Evolutionary conservation across 371 early-diverging fungal genomes (phyloP).

Genomic region (Caulochytrium protostelioides): DNA sequence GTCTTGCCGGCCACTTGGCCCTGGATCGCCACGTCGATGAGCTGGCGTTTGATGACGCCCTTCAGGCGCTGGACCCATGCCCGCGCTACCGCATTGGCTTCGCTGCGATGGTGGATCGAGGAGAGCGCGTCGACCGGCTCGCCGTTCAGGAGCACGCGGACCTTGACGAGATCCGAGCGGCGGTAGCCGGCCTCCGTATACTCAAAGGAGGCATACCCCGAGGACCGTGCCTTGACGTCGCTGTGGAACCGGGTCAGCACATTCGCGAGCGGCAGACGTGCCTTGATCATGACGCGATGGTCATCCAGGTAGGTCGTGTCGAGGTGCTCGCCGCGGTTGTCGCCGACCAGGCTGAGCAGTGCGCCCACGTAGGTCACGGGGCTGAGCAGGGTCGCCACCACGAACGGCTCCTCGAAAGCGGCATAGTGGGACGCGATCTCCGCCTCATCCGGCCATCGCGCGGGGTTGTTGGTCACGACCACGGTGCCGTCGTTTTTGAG

Average conservation of each 20-base stretch:
- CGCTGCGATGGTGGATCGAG: constrained; percentile 57
- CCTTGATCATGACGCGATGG: constrained; percentile 54
- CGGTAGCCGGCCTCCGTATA: constrained; percentile 85
- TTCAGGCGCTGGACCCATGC: constrained; percentile 62
- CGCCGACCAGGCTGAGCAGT: too few species aligned
- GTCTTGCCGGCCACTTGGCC: constrained; percentile 58
- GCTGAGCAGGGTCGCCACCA: constrained; percentile 22
- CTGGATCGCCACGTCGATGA: constrained; percentile 85
- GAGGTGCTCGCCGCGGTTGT: constrained; percentile 57
- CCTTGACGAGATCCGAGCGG: constrained; percentile 68
- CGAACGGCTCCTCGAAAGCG: constrained; percentile 56
- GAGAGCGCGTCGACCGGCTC: constrained; percentile 85
- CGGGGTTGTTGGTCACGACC: constrained; percentile 57
- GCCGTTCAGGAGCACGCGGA: constrained; percentile 51
- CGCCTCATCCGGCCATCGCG: constrained; percentile 69
- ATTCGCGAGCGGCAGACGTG: constrained; percentile 69
- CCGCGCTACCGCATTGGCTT: constrained; percentile 48
- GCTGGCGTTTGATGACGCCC: constrained; percentile 51
- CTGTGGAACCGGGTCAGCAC: constrained; percentile 86
- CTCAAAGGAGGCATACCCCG: constrained; percentile 87
- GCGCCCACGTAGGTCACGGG: constrained; percentile 20
- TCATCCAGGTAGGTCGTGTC: constrained; percentile 74
- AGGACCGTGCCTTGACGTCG: constrained; percentile 66
- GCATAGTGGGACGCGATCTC: constrained; percentile 43
- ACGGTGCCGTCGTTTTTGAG: constrained; percentile 30